These are phyloP conservation scores for Trametopsis cervina DNA, from an alignment of 768 basidiomycete genomes.

Conservation along the genomic window DNA sequence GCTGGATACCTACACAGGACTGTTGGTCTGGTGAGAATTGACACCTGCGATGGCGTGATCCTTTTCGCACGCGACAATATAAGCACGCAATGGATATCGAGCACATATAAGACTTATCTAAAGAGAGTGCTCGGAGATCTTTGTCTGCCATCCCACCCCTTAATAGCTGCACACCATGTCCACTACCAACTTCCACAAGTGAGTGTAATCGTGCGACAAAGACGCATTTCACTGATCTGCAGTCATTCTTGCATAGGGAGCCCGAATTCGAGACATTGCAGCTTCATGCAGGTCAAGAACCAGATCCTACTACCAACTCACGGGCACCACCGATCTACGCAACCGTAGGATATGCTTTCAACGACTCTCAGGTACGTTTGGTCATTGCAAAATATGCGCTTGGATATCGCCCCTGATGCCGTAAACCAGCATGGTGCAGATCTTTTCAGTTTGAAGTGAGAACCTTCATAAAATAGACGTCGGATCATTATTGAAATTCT, in stretches of 20 bases:
- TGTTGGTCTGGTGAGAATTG: too few relatives aligned
- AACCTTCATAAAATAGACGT: not conserved
- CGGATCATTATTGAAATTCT: not conserved
- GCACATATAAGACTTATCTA: too few relatives aligned
- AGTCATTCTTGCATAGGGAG: constrained; percentile 18
- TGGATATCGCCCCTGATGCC: not conserved
- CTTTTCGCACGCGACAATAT: not conserved
- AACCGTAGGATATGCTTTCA: constrained; percentile 66
- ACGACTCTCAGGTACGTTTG: constrained; percentile 50
- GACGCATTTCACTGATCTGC: not conserved
- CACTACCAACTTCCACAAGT: constrained; percentile 16
- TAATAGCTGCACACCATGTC: not conserved
- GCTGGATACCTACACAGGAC: too few relatives aligned
- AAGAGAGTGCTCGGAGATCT: not conserved
- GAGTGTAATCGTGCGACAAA: not conserved
- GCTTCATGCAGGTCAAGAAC: constrained; percentile 67
- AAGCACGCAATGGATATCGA: constrained; percentile 2
- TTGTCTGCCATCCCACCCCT: too few relatives aligned
- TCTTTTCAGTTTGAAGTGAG: constrained; percentile 55
- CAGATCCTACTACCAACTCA: constrained; percentile 60
- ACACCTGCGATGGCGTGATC: not conserved
- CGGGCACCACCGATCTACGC: constrained; percentile 77
- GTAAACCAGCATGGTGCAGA: constrained; percentile 56
- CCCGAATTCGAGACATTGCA: constrained; percentile 80
- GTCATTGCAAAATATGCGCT: not conserved